Evolutionary conservation across 106 monocot genomes (phyloP), one percentile per base, ranked within the genome.

Genomic region (Apostasia ramifera): DNA sequence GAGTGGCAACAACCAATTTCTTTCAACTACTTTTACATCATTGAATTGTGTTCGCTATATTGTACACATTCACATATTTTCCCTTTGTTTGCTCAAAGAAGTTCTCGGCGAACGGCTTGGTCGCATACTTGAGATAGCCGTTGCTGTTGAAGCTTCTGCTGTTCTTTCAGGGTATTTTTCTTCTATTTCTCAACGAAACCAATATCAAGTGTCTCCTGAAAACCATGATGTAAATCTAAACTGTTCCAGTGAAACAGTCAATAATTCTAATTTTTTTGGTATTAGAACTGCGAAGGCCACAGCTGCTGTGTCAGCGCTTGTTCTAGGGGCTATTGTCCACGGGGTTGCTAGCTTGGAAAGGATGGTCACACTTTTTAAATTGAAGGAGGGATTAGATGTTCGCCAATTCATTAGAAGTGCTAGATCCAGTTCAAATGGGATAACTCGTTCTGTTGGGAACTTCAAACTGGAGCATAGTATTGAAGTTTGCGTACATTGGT

Each of bases 401-500:
- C 44, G 79, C 61, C 89, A 92, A 46, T 87, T 90, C 67, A 75
- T 98, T 58, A 82, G 80, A 76, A 89, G 75, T 78, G 40, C 79
- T 55, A 86, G 85, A 73, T 81, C 87, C 43, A 83, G 77, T 73
- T 79, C 90, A 54, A 98, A 93, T 83, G 97, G 92, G 37, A 77
- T 89, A 3, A 76, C 89, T 43, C 89, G 97, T 54, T 73, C 93
- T 68, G 46, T 74, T 70, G 81, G 81, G 14, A 72, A 74, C 59
- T 85, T 74, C 42, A 98, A 87, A 69, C 37, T 67, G 44, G 89
- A 92, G 6, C 60, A 76, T 71, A 66, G 53, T 44, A 57, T 83
- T 44, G 97, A 98, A 68, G 81, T 83, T n/a, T 81, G 81, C 79
- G 68, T 86, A n/a, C 97, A 92, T 80, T 98, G 97, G 90, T 98